These are phyloP conservation scores for Penicillium sp. DNA, from an alignment of 2,329 filamentous ascomycete species.

Conservation along the genomic window DNA sequence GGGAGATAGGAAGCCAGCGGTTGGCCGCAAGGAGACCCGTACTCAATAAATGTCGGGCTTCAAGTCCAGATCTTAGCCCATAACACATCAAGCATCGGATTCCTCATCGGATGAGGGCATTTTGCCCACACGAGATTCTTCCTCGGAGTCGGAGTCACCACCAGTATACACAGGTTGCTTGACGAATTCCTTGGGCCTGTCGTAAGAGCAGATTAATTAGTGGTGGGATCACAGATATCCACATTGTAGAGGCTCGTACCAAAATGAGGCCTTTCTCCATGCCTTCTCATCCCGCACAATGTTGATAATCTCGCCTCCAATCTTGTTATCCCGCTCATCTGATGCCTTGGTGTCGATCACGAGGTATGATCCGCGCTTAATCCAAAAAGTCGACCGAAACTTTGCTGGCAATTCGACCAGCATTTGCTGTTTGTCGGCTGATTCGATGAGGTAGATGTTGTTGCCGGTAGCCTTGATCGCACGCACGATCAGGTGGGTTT, in stretches of 20 bases:
- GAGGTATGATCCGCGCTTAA: slow-evolving; percentile 85
- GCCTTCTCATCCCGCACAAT: slow-evolving; percentile 86
- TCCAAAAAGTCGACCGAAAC: slow-evolving; percentile 92
- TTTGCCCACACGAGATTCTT: slow-evolving; percentile 77
- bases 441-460: slow-evolving; percentile 77
- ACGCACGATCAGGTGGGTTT: slow-evolving; percentile 66
- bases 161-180: slow-evolving; percentile 61
- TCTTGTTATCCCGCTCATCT: slow-evolving; percentile 69
- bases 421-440: slow-evolving; percentile 65
- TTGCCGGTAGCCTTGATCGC: slow-evolving; percentile 84
- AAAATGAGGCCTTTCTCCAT: slow-evolving; percentile 88
- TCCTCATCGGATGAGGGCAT: slow-evolving; percentile 81
- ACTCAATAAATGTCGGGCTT: slow-evolving; percentile 19
- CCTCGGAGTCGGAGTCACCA: slow-evolving; percentile 75
- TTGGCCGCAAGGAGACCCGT: slow-evolving; percentile 20
- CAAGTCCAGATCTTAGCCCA: neutral
- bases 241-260: slow-evolving; percentile 53
- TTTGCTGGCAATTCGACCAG: slow-evolving; percentile 78
- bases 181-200: slow-evolving; percentile 76
- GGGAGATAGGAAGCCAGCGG: slow-evolving; percentile 19
- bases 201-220: slow-evolving; percentile 10
- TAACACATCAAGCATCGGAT: slow-evolving; percentile 62
- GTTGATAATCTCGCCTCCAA: slow-evolving; percentile 87
- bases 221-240: neutral
- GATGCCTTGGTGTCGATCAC: slow-evolving; percentile 70